Base-by-base conservation (phyloP, 2,329 filamentous ascomycete genomes). In the Apiospora sp. region DNA sequence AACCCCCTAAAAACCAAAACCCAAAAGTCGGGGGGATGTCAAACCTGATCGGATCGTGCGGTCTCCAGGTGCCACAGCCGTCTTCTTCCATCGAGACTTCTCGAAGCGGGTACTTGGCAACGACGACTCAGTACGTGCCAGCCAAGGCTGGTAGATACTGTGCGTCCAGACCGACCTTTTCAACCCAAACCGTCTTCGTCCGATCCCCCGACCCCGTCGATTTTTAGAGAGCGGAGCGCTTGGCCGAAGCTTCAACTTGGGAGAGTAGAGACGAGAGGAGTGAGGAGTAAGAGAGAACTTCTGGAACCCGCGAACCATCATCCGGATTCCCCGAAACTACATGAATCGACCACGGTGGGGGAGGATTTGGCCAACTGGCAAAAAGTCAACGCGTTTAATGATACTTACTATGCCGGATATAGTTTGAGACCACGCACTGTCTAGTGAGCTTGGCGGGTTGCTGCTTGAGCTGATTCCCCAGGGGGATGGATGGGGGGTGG, bases 371-470 rank as follows among this genome's bases (percentile, higher is more conserved):
- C 54, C 30, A 61, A 16, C 54, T 61, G 54, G 54, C 54, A 37
- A 34, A 49, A 37, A 37, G 54, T 61, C 30, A 12, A 22, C 16
- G 19, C 34, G 16, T 41, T 41, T 41, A 41, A 41, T 41, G 10
- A 41, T 10, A 41, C 37, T 10, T 8, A 10, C 37, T 13, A 64
- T n/a, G 54, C 7, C 54, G 19, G 16, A 64, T 64, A 64, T 64
- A 64, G 58, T 41, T 64, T 24, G 58, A 64, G 58, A 64, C 58
- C 58, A 64, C 58, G 30, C 58, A 64, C 58, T 64, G 58, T 64
- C 34, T 64, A 61, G 30, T 37, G 27, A 61, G 27, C 54, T 61
- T 61, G 54, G 54, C 44, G 44, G 44, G 44, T 16, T 46, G 44
- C 30, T 61, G 54, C 54, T 61, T 34, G 27, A 30, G 19, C 54